These are phyloP conservation scores for Agaricus sinodeliciosus DNA, from an alignment of 768 basidiomycete species.

Conservation along the genomic window DNA sequence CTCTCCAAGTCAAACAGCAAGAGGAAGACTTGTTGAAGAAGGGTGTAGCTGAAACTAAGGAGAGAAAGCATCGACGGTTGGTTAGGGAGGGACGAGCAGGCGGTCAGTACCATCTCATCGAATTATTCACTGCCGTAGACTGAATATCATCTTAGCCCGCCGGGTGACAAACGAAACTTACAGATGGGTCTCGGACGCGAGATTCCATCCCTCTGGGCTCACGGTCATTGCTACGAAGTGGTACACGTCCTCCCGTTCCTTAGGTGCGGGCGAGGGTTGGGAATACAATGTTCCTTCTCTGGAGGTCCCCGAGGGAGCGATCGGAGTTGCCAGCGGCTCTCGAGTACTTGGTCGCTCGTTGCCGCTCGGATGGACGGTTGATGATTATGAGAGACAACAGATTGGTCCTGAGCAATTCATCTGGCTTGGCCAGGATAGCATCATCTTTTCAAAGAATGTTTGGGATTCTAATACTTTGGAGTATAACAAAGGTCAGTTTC, in stretches of 20 bases:
- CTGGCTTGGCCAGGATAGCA: slow-evolving; percentile 48
- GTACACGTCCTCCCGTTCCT: slow-evolving; percentile 59
- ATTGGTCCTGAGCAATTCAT: slow-evolving; percentile 69
- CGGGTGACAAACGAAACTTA: slow-evolving; percentile 71
- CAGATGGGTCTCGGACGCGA: slow-evolving; percentile 61
- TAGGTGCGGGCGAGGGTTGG: slow-evolving; percentile 74
- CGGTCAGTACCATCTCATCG: slow-evolving; percentile 25
- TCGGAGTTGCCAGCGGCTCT: slow-evolving; percentile 40
- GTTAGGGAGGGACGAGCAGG: slow-evolving; percentile 48
- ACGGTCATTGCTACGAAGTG: slow-evolving; percentile 72
- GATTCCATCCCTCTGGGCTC: slow-evolving; percentile 61
- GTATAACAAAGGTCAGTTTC: slow-evolving; percentile 59
- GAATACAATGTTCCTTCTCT: slow-evolving; percentile 49
- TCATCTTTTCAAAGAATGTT: slow-evolving; percentile 66
- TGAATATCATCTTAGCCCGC: slow-evolving; percentile 22
- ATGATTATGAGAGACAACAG: slow-evolving; percentile 61
- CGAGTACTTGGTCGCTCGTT: slow-evolving; percentile 50
- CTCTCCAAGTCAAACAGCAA: slow-evolving; percentile 26
- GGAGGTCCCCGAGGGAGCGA: slow-evolving; percentile 18
- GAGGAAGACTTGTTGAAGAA: slow-evolving; percentile 42
- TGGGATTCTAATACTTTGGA: slow-evolving; percentile 40
- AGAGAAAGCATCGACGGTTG: slow-evolving; percentile 42
- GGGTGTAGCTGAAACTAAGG: slow-evolving; percentile 45
- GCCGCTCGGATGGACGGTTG: slow-evolving; percentile 53
- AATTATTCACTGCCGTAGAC: not conserved